These are phyloP conservation scores for Lactarius sanguifluus DNA, from an alignment of 768 basidiomycete genomes.

Conservation along the genomic window DNA sequence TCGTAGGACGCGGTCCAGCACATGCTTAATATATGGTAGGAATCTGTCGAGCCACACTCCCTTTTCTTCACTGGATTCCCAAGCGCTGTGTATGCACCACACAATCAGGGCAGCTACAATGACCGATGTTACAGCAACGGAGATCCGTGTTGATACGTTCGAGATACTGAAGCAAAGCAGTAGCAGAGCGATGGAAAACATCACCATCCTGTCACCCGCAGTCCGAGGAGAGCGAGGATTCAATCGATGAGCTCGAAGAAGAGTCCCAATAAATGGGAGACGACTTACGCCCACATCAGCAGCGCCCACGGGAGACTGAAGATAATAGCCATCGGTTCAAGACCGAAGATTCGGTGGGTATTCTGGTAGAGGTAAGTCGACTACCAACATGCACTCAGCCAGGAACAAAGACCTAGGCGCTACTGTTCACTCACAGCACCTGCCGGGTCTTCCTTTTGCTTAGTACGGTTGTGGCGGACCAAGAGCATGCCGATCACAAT, in stretches of 20 bases:
- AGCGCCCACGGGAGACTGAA: conserved; percentile 23
- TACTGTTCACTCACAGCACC: conserved; percentile 17
- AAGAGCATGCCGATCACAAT: conserved; percentile 25
- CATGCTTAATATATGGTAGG: not conserved
- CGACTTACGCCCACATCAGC: conserved; percentile 24
- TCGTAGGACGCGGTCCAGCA: no score
- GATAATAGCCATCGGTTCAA: conserved; percentile 22
- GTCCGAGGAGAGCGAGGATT: not conserved
- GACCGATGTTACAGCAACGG: not conserved
- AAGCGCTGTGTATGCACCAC: conserved; percentile 9
- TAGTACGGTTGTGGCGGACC: conserved; percentile 21
- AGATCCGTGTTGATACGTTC: conserved; percentile 13
- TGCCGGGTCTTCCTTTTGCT: conserved; percentile 7
- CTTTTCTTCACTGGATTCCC: not conserved
- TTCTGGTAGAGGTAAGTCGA: conserved; percentile 11
- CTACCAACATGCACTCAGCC: not conserved
- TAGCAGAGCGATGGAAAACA: conserved; percentile 22
- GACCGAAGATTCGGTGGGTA: conserved; percentile 6
- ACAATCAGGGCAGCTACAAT: not conserved
- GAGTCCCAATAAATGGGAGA: not conserved
- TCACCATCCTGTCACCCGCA: conserved; percentile 3
- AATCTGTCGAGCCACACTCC: not conserved
- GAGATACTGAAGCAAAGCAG: conserved; percentile 21
- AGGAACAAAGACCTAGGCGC: not conserved
- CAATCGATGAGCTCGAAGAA: not conserved